Evolutionary conservation across 1,284 basidiomycete genomes (phyloP).

Genomic region (Cutaneotrichosporon arboriforme): DNA sequence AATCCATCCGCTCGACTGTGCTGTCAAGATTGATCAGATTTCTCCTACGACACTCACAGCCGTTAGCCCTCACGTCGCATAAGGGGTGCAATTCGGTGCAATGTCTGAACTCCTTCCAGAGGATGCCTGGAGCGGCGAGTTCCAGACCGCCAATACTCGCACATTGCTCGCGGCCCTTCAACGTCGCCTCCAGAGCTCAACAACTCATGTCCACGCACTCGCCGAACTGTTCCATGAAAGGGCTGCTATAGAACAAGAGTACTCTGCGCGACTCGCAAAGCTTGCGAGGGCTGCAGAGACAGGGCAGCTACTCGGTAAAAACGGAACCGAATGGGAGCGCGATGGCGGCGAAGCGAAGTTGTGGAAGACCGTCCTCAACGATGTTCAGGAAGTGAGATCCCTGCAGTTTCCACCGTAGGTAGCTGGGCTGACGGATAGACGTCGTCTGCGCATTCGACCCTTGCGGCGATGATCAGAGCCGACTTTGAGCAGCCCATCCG

Average conservation of each 20-base stretch:
- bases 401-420: neutral
- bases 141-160: conserved; percentile 32
- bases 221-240: conserved; percentile 53
- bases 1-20: too few relatives aligned
- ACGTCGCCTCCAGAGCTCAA: conserved; percentile 35
- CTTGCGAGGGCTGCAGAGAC: conserved; percentile 45
- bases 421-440: conserved; percentile 26
- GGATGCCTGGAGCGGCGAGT: conserved; percentile 40
- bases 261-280: conserved; percentile 52
- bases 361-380: conserved; percentile 39
- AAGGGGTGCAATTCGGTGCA: too few relatives aligned
- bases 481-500: conserved; percentile 42
- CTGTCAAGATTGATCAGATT: too few relatives aligned
- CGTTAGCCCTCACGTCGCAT: too few relatives aligned
- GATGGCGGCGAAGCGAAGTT: conserved; percentile 35
- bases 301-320: conserved; percentile 30
- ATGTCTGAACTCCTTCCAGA: conserved; percentile 31
- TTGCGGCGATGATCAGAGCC: conserved; percentile 30
- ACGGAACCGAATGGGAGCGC: conserved; percentile 36
- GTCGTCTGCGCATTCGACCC: conserved; percentile 36
- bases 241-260: conserved; percentile 49
- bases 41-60: too few relatives aligned
- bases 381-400: conserved; percentile 43
- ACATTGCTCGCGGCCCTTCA: conserved; percentile 36
- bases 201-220: conserved; percentile 42